Evolutionary conservation across 352 stramenopile species (phyloP), one percentile per base, ranked within the genome.

Genomic region (Pythium monospermum): DNA sequence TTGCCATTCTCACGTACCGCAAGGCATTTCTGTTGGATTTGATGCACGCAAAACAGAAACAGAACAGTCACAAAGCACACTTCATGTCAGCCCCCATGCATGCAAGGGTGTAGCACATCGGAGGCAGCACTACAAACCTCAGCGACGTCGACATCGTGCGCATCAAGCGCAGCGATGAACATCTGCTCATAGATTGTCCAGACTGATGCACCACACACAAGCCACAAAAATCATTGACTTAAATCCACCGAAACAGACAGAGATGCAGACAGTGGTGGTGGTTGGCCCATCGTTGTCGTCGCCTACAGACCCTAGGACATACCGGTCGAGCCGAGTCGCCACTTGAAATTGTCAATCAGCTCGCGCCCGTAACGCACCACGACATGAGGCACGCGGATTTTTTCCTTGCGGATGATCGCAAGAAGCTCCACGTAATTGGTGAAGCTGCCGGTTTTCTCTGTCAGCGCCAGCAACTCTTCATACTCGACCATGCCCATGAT

Each of bases 181-280:
- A 68, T 58, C 35, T 75, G 69, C 42, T 78, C 69, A 49, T 73
- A 69, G 35, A 74, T 49, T 7, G 49, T 66, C 62, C 66, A 78
- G 11, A 68, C 61, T 66, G 44, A 13, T 26, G 45, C 40, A 11
- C 30, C 11, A 49, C 22, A n/a, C n/a, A n/a, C n/a, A n/a, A n/a
- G n/a, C n/a, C n/a, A n/a, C n/a, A n/a, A n/a, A n/a, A n/a, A n/a
- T n/a, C n/a, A n/a, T n/a, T n/a, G 25, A 19, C 12, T 19, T 41
- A 13, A 7, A 27, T 26, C 27, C 44, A 13, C 11, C 7, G 36
- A 18, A n/a, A 42, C 36, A 42, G 15, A 18, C n/a, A n/a, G n/a
- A n/a, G n/a, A n/a, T n/a, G n/a, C n/a, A n/a, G n/a, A n/a, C n/a
- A n/a, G n/a, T n/a, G n/a, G n/a, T n/a, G n/a, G n/a, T n/a, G n/a